phyloP scores from a whole-genome alignment of 768 basidiomycete genomes.

The Floccularia luteovirens region DNA sequence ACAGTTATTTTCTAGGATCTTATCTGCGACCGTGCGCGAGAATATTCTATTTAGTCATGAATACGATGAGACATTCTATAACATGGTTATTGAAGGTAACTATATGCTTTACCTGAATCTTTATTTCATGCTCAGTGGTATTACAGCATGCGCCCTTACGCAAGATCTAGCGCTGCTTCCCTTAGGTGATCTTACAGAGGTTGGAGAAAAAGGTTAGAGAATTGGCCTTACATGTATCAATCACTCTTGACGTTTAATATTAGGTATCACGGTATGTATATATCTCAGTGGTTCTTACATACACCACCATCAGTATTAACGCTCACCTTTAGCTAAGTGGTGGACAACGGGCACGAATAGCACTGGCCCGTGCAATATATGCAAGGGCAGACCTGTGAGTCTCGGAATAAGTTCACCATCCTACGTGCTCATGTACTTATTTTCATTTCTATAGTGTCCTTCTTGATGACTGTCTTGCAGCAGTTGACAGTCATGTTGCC shows the following conservation, averaged over 20 bases:
- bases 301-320: not conserved
- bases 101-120: not conserved
- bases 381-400: constrained; percentile 82
- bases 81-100: constrained; percentile 71
- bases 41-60: constrained; percentile 91
- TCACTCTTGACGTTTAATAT: not conserved
- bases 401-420: too few species aligned
- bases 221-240: not conserved
- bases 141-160: constrained; percentile 72
- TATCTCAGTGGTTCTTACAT: not conserved
- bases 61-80: constrained; percentile 81
- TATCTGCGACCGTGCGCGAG: constrained; percentile 79
- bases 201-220: constrained; percentile 70
- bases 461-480: constrained; percentile 86
- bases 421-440: too few species aligned
- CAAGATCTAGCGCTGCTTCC: constrained; percentile 76
- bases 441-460: constrained; percentile 40
- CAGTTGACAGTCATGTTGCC: constrained; percentile 83
- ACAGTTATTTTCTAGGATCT: constrained; percentile 42
- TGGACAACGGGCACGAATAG: constrained; percentile 78
- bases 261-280: constrained; percentile 48
- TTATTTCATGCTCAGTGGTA: not conserved
- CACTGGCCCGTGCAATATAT: constrained; percentile 86
- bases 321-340: constrained; percentile 51
- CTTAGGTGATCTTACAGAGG: constrained; percentile 78